Evolutionary conservation across 2,329 filamentous ascomycete species (phyloP).

Genomic region (Tolypocladium pustulatum): DNA sequence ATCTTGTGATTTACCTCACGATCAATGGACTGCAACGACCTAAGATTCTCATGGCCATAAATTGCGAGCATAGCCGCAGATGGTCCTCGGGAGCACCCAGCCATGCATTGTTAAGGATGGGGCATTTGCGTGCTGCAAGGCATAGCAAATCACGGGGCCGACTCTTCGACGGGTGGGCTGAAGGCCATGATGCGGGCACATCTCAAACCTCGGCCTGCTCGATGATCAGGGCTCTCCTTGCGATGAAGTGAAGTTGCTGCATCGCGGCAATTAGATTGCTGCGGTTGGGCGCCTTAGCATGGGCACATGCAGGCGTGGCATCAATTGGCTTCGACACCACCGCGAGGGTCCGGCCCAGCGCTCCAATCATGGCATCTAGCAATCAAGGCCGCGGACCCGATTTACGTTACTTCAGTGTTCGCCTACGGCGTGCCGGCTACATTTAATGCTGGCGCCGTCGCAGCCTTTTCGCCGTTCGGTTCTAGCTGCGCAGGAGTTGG

Average conservation of each 20-base stretch:
- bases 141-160: neutral
- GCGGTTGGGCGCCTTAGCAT: neutral
- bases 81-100: neutral
- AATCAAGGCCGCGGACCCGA: neutral
- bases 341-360: neutral
- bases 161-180: neutral
- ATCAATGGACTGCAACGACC: slow-evolving; percentile 4
- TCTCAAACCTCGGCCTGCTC: slow-evolving; percentile 5
- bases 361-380: neutral
- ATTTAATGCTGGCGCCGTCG: neutral
- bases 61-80: slow-evolving; percentile 2
- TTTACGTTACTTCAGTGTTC: neutral
- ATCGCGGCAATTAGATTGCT: slow-evolving; percentile 1
- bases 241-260: slow-evolving; percentile 5
- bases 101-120: neutral
- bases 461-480: neutral
- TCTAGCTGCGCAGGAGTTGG: neutral
- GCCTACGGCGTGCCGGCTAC: neutral
- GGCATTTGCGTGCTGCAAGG: neutral
- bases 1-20: slow-evolving; percentile 5
- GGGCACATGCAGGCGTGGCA: neutral
- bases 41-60: neutral
- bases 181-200: slow-evolving; percentile 3
- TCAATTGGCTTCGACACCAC: neutral
- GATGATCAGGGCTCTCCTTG: neutral